Conservation (phyloP, 192 early-diverging fungal species). For the Chytriomyces sp. region DNA sequence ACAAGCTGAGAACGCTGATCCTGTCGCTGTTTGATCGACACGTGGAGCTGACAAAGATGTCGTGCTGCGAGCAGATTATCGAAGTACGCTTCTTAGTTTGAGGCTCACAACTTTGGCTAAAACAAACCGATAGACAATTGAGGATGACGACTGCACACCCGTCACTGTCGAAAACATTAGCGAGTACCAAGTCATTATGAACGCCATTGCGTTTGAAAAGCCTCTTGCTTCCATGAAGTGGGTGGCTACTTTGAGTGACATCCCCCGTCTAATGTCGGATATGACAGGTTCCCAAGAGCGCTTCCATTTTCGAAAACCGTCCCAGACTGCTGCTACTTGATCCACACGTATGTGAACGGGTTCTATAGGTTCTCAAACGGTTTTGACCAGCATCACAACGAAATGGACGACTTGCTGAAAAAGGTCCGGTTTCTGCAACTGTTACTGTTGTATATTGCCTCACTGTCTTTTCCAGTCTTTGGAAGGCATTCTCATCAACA, state of each 20-base stretch:
- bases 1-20: slow-evolving; percentile 70
- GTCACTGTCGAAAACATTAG: slow-evolving; percentile 69
- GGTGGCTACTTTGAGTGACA: background rate
- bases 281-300: slow-evolving; percentile 66
- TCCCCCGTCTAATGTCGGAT: background rate
- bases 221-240: background rate
- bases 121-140: slow-evolving; percentile 61
- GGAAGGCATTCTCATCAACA: slow-evolving; percentile 73
- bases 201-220: slow-evolving; percentile 67
- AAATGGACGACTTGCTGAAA: slow-evolving; percentile 87
- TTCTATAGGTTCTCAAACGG: slow-evolving; percentile 88
- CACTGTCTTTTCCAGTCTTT: slow-evolving; percentile 39
- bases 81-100: slow-evolving; percentile 52
- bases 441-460: background rate
- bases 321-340: slow-evolving; percentile 70
- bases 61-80: slow-evolving; percentile 69
- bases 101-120: background rate
- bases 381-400: slow-evolving; percentile 78
- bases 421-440: slow-evolving; percentile 48
- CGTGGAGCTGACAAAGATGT: slow-evolving; percentile 73
- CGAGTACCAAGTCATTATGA: slow-evolving; percentile 68
- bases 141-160: slow-evolving; percentile 83
- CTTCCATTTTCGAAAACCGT: slow-evolving; percentile 85
- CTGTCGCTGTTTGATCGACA: slow-evolving; percentile 80
- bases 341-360: slow-evolving; percentile 72